phyloP scores from a whole-genome alignment of 2,329 filamentous ascomycete genomes.

The Cordyceps pruinosa region DNA sequence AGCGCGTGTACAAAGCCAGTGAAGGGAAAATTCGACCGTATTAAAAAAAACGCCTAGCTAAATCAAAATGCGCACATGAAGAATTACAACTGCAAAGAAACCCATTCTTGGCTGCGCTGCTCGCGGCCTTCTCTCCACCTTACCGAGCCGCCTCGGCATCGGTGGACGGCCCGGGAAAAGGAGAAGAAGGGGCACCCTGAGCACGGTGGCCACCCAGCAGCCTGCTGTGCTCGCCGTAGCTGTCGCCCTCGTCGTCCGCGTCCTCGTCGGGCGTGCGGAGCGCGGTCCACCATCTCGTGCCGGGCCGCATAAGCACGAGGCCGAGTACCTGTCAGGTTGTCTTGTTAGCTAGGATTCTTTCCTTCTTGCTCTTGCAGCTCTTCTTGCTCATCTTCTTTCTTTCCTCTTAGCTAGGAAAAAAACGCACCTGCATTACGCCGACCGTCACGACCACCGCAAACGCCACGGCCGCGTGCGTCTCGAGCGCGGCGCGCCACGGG shows the following conservation, averaged over 20 bases:
- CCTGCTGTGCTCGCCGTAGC: constrained; percentile 1
- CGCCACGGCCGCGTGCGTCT: constrained; percentile 45
- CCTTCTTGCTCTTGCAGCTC: too few species aligned
- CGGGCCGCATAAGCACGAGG: constrained; percentile 24
- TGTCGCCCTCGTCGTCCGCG: not conserved
- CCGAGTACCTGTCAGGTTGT: constrained; percentile 21
- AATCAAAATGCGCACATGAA: not conserved
- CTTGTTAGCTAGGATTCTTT: not conserved
- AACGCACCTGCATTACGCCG: constrained; percentile 49
- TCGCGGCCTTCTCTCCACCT: not conserved
- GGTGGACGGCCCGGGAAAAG: not conserved
- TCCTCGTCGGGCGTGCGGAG: constrained; percentile 17
- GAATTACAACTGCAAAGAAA: not conserved
- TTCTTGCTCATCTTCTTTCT: too few species aligned
- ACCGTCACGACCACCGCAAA: constrained; percentile 47
- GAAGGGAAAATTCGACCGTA: not conserved
- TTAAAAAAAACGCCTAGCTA: not conserved
- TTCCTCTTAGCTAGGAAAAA: not conserved
- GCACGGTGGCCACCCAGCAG: not conserved
- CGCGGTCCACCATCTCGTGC: constrained; percentile 25
- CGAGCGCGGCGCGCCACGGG: constrained; percentile 51
- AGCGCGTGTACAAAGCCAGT: not conserved
- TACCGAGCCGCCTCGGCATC: constrained; percentile 3
- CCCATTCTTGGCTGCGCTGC: not conserved
- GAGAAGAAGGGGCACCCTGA: not conserved